Base-by-base conservation (phyloP, 495 filamentous ascomycete genomes). In the Cryomyces antarcticus region DNA sequence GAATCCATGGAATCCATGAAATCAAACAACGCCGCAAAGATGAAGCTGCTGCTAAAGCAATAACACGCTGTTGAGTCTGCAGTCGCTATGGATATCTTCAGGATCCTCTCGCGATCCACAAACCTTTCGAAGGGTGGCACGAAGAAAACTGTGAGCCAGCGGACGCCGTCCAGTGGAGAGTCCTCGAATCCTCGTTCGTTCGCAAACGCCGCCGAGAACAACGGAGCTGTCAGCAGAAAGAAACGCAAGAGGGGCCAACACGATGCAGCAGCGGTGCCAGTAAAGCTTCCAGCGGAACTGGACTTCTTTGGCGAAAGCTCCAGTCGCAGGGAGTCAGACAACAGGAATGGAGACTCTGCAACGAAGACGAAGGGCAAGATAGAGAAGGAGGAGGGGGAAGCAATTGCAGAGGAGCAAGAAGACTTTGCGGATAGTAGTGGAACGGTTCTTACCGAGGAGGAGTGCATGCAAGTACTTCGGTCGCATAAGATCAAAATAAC, bases 401-500 rank as follows among this genome's bases (percentile, higher is more conserved):
- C 28, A 37, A 5, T 30, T 13, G 31, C 9, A n/a, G 37, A 47
- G 28, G 35, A 46, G 13, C 37, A 30, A 39, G 44, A 35, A 28
- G 12, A 6, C 17, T 27, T 38, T 30, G 35, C n/a, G 7, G 30
- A 39, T 41, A n/a, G 17, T 24, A 2, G 2, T 24, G 17, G 17
- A 24, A 24, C 17, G 17, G 2, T 1, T 31, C 58, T 71, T 9
- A 67, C 65, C 44, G 70, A 78, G 50, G 77, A 78, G 41, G 75
- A 88, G 46, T 73, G 81, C 40, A 72, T 75, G 43, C 73, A 73
- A 41, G 65, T 86, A n/a, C 56, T 96, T 39, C 77, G 76, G 45
- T 71, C 73, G 31, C 85, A 97, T 57, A 81, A 87, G 51, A 66
- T 96, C 48, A 96, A 96, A 57, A 72, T 93, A 27, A 83, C 78